Conservation (phyloP, 1,284 basidiomycete species). For the Golubevia sp. region DNA sequence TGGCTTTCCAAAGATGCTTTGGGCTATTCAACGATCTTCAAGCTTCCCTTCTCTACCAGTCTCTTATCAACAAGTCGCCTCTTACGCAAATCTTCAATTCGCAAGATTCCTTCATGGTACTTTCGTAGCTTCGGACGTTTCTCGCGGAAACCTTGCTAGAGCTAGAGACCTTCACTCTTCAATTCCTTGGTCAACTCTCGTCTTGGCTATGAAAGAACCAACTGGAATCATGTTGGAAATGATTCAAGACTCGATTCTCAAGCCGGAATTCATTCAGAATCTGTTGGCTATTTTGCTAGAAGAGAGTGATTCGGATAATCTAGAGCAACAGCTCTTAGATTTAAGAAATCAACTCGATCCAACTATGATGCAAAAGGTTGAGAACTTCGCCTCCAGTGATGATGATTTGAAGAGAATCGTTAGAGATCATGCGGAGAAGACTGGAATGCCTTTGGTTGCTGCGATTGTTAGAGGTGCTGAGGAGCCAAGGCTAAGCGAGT, state of each 20-base stretch:
- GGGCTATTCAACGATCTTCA: constrained; percentile 31
- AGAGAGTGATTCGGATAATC: constrained; percentile 39
- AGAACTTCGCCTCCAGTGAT: constrained; percentile 40
- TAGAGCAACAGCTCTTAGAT: constrained; percentile 41
- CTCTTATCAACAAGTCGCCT: constrained; percentile 48
- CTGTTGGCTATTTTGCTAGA: constrained; percentile 41
- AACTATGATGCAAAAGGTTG: constrained; percentile 50
- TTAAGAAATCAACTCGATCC: constrained; percentile 38
- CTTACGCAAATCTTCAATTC: constrained; percentile 47
- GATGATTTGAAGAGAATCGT: constrained; percentile 53
- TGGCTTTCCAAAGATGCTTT: constrained; percentile 49
- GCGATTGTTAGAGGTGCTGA: constrained; percentile 54
- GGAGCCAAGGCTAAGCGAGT: constrained; percentile 47
- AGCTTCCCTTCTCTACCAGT: constrained; percentile 39
- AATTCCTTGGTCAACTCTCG: constrained; percentile 51
- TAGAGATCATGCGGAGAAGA: constrained; percentile 40
- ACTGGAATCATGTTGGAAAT: constrained; percentile 24
- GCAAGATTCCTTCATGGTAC: constrained; percentile 50
- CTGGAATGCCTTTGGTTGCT: constrained; percentile 51
- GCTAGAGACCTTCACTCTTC: constrained; percentile 37
- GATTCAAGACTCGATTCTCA: constrained; percentile 29
- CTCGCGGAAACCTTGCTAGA: constrained; percentile 42
- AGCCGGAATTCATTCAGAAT: not conserved
- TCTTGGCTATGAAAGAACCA: constrained; percentile 46
- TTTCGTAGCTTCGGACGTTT: constrained; percentile 50